Evolutionary conservation across 2,329 filamentous ascomycete species (phyloP).

Genomic region (Ophiostoma ulmi): DNA sequence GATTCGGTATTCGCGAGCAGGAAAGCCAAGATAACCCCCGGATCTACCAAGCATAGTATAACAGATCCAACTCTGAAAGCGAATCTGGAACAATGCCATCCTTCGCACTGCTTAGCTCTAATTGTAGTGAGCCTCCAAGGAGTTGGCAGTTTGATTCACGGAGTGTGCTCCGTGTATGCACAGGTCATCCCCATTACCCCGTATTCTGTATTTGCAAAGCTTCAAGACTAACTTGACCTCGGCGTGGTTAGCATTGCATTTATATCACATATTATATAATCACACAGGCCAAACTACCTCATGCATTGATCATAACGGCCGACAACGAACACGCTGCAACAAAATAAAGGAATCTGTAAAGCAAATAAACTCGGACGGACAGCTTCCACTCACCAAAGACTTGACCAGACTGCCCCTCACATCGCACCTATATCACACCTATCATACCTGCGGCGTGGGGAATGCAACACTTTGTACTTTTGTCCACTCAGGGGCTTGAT

Average conservation of each 20-base stretch:
- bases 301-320: too few relatives aligned
- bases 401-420: background rate
- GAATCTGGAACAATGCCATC: background rate
- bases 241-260: too few relatives aligned
- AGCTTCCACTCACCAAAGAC: background rate
- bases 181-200: background rate
- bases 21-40: too few relatives aligned
- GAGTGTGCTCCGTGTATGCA: background rate
- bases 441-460: background rate
- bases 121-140: background rate
- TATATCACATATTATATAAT: too few relatives aligned
- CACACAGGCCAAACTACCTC: too few relatives aligned
- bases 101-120: background rate
- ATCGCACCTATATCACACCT: background rate
- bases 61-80: background rate
- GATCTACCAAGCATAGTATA: too few relatives aligned
- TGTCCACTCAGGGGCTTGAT: background rate
- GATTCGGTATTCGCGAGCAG: too few relatives aligned
- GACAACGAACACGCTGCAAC: too few relatives aligned
- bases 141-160: background rate
- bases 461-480: background rate
- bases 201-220: background rate
- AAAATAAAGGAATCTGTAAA: too few relatives aligned
- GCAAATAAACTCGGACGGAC: background rate
- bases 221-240: too few relatives aligned